Conservation (phyloP, 192 early-diverging fungal species). For the Phycomyces blakesleeanus region DNA sequence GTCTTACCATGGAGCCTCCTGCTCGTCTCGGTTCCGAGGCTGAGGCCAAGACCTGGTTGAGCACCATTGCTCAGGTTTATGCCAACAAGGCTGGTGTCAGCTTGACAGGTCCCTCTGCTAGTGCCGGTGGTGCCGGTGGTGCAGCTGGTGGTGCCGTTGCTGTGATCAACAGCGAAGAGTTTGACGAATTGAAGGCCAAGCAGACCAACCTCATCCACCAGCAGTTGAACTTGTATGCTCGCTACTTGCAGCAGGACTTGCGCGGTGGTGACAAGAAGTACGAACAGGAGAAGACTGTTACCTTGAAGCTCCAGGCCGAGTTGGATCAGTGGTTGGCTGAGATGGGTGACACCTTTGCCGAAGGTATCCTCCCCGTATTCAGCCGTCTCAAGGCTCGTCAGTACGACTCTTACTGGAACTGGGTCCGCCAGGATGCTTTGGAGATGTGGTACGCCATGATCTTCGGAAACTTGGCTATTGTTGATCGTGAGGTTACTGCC, state of each 20-base stretch:
- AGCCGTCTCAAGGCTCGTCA: conserved; percentile 79
- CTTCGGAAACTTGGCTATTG: conserved; percentile 79
- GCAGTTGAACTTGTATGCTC: conserved; percentile 76
- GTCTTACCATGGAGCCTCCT: conserved; percentile 78
- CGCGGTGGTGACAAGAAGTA: conserved; percentile 62
- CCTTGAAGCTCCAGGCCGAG: conserved; percentile 70
- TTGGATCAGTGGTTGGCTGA: conserved; percentile 88
- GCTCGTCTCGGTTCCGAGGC: conserved; percentile 69
- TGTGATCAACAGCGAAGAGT: conserved; percentile 85
- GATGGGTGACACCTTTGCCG: conserved; percentile 86
- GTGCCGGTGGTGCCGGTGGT: conserved; percentile 47
- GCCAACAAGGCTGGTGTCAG: conserved; percentile 65
- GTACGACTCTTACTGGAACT: conserved; percentile 98
- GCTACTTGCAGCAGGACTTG: conserved; percentile 79
- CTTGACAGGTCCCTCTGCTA: conserved; percentile 48
- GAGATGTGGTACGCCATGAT: conserved; percentile 89
- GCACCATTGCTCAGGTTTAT: conserved; percentile 64
- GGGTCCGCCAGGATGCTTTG: conserved; percentile 86
- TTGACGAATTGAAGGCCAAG: conserved; percentile 71
- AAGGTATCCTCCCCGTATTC: conserved; percentile 87
- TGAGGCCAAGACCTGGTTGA: conserved; percentile 80
- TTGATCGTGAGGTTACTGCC: conserved; percentile 91
- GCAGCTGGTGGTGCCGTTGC: conserved; percentile 54
- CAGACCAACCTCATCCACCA: conserved; percentile 65
- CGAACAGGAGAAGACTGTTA: conserved; percentile 63